Conservation (phyloP, 2,329 filamentous ascomycete genomes). For the Byssochlamys sp. region DNA sequence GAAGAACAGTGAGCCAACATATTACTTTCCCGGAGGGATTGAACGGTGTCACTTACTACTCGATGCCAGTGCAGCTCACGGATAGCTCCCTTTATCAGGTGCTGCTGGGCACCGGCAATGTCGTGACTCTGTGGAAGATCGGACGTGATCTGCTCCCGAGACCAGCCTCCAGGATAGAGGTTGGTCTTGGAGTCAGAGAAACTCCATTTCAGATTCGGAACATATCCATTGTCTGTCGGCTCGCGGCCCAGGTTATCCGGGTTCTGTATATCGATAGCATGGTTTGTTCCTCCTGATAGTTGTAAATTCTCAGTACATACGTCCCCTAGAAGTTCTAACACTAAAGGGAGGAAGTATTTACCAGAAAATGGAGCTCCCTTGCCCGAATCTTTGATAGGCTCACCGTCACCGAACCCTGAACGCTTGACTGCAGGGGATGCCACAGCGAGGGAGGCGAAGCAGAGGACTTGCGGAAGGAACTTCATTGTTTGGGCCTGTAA, state of each 20-base stretch:
- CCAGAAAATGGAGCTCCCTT: conserved; percentile 52
- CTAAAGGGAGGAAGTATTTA: conserved; percentile 20
- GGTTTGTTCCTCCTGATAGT: conserved; percentile 52
- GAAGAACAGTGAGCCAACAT: conserved; percentile 1
- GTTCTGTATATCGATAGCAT: conserved; percentile 52
- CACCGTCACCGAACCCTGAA: conserved; percentile 40
- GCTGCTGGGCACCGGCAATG: conserved; percentile 59
- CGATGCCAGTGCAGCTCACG: conserved; percentile 60
- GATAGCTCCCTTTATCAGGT: conserved; percentile 56
- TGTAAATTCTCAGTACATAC: neutral
- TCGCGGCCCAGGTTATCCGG: conserved; percentile 55
- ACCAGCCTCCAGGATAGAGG: conserved; percentile 56
- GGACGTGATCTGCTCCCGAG: conserved; percentile 56
- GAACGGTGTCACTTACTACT: conserved; percentile 40
- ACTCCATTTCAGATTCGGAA: conserved; percentile 60
- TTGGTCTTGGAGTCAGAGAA: conserved; percentile 59
- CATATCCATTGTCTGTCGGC: conserved; percentile 52
- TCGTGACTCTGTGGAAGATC: conserved; percentile 58
- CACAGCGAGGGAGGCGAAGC: conserved; percentile 8
- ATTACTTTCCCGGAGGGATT: neutral
- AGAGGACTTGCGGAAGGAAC: conserved; percentile 1
- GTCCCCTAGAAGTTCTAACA: conserved; percentile 1
- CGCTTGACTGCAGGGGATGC: conserved; percentile 14
- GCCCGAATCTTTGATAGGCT: conserved; percentile 47
- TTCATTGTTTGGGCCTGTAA: neutral